Base-by-base conservation (phyloP, 257 asterid genomes). In the Lycium ferocissimum region DNA sequence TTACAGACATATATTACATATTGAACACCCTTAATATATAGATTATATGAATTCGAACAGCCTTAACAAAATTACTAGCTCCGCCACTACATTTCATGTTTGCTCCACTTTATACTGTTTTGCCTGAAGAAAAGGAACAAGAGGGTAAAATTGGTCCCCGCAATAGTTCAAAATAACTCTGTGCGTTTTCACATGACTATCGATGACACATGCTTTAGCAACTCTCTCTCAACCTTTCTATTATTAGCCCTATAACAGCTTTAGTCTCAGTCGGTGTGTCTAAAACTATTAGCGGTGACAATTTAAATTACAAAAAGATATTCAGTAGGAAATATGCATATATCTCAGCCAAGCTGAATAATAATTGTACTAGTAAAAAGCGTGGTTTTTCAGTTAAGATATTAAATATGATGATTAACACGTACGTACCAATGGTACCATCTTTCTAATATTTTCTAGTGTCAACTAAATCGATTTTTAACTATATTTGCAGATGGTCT, bases 401-500 rank as follows among this genome's bases (percentile, higher is more conserved):
- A n/a, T 72, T 35, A 10, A 17, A 5, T 80, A 57, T 35, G n/a
- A 56, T 56, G 13, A 53, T 53, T 7, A 5, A 3, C 22, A 33
- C 20, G 15, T 20, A 15, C 9, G 35, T 18, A 63, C 17, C 33
- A 26, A 26, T 26, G 33, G 33, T 18, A 9, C 71, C 10, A 58
- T 61, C 56, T 38, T 12, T 80, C 11, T 38, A 61, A 81, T 12
- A 61, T 54, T 7, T 57, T 80, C 10, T 40, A 11, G 2, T 37
- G 1, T 33, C 12, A 13, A 6, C 7, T 43, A 72, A 72, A 15
- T 38, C 9, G 10, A n/a, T 35, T 20, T n/a, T 6, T 38, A 22
- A 35, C 59, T 15, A 54, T 12, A 3, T 15, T 13, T 86, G 82
- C 56, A 95, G 98, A 88, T 96, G 98, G 99, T 94, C 99, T 4